These are phyloP conservation scores for Talaromyces thailandensis DNA, from an alignment of 495 filamentous ascomycete species.

Conservation along the genomic window DNA sequence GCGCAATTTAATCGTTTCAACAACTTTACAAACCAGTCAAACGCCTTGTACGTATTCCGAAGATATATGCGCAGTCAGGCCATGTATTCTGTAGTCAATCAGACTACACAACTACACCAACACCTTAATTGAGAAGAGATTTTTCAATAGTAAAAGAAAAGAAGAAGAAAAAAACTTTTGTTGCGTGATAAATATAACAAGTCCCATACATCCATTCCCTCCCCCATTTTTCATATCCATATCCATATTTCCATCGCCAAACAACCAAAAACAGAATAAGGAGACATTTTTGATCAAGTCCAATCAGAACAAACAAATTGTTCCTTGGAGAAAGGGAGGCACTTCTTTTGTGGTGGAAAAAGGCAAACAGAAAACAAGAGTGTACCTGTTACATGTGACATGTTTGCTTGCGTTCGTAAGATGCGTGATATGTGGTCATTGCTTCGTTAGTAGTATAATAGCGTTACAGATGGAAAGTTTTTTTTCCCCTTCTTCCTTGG, in stretches of 20 bases:
- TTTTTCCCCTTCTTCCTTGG: not conserved
- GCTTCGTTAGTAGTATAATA: conserved; percentile 4
- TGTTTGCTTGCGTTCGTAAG: not conserved
- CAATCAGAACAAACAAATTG: too few relatives aligned
- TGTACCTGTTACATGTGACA: not conserved
- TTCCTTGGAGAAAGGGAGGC: too few relatives aligned
- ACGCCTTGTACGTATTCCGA: too few relatives aligned
- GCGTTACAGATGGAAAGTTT: not conserved
- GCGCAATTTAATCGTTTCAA: not conserved
- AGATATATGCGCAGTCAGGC: too few relatives aligned
- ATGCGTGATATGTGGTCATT: not conserved
- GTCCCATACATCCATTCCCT: not conserved
- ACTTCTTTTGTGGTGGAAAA: not conserved
- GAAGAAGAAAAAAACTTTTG: not conserved
- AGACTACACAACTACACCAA: not conserved
- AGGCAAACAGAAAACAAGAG: not conserved
- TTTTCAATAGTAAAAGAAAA: not conserved
- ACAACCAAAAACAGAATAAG: not conserved
- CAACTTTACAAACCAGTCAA: not conserved
- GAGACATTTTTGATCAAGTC: not conserved
- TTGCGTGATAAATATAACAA: not conserved
- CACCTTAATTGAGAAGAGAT: not conserved
- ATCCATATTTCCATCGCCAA: not conserved
- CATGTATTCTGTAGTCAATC: too few relatives aligned
- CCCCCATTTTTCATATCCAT: not conserved